phyloP scores from a whole-genome alignment of 2,329 filamentous ascomycete genomes.

The Metarhizium robertsii region DNA sequence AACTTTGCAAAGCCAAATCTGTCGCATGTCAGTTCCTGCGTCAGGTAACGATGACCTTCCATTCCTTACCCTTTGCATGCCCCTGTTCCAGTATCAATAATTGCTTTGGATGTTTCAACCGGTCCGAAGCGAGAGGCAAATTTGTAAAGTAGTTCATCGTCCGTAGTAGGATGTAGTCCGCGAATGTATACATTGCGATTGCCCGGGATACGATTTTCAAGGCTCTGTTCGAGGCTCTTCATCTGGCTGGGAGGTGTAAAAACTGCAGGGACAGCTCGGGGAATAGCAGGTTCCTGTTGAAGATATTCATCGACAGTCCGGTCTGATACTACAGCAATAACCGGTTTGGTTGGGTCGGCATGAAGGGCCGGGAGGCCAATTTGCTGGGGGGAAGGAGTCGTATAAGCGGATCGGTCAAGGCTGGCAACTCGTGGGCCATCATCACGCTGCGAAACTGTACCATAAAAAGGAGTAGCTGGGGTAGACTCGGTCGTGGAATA shows the following conservation, averaged over 20 bases:
- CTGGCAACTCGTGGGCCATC: constrained; percentile 48
- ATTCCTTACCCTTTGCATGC: constrained; percentile 83
- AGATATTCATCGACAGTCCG: constrained; percentile 54
- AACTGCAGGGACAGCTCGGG: constrained; percentile 80
- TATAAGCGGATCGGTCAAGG: constrained; percentile 56
- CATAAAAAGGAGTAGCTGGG: constrained; percentile 57
- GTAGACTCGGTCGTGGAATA: constrained; percentile 61
- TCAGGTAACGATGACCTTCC: background rate
- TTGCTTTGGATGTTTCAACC: constrained; percentile 96
- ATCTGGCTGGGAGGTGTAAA: constrained; percentile 77
- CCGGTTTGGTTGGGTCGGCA: constrained; percentile 31
- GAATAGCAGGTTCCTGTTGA: constrained; percentile 71
- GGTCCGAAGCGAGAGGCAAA: constrained; percentile 85
- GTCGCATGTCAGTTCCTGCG: constrained; percentile 6
- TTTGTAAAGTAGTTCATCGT: constrained; percentile 74
- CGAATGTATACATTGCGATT: constrained; percentile 99
- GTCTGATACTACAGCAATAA: constrained; percentile 30
- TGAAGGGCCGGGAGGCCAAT: constrained; percentile 33
- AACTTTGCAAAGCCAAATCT: constrained; percentile 99
- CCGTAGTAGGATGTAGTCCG: constrained; percentile 88
- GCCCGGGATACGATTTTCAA: constrained; percentile 83
- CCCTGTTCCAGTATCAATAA: constrained; percentile 88
- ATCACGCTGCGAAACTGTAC: constrained; percentile 47
- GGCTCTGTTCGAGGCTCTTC: constrained; percentile 85
- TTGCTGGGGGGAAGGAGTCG: constrained; percentile 57